Base-by-base conservation (phyloP, 306 rosid genomes). In the Rubus parviflorus region DNA sequence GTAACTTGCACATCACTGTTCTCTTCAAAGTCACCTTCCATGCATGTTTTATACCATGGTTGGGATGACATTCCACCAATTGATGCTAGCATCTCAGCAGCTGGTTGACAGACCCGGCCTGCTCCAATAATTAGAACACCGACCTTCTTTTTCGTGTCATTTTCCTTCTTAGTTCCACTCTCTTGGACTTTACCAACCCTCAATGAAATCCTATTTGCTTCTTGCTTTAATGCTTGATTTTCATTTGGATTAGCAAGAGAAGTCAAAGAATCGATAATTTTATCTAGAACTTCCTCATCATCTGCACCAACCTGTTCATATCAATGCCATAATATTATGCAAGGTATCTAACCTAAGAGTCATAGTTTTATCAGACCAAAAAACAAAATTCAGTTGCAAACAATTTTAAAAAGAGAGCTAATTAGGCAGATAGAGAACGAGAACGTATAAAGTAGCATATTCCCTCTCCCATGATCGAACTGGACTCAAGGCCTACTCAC, bases 51-150 rank as follows among this genome's bases (percentile, higher is more conserved):
- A 82, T 47, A 77, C 88, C 86, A 82, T 30, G 79, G 80, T 42
- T 73, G 64, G 48, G 88, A 84, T 68, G 94, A 83, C 70, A 19
- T 60, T 38, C 70, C 84, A 83, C 97, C 89, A 73, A 83, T 20
- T 72, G 97, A 90, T 20, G 92, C 89, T 77, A 95, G 70, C 81
- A 95, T 78, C 77, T 90, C 90, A 2, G 91, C 97, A 58, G 98
- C 97, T 58, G 98, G 98, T 79, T 82, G 90, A 82, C 98, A 95
- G 78, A 95, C 97, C 64, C 97, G 85, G 30, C 98, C 98, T 13
- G 98, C 98, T 23, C 98, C 98, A 77, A 95, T 90, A 76, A 95
- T 91, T 22, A 95, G 89, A 87, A 92, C 93, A 38, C 86, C 81
- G 43, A 85, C 78, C 90, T 90, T 92, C 77, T 79, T 87, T 88